Evolutionary conservation across 352 stramenopile genomes (phyloP), one percentile per base, ranked within the genome.

Genomic region (Globisporangium nodosum): DNA sequence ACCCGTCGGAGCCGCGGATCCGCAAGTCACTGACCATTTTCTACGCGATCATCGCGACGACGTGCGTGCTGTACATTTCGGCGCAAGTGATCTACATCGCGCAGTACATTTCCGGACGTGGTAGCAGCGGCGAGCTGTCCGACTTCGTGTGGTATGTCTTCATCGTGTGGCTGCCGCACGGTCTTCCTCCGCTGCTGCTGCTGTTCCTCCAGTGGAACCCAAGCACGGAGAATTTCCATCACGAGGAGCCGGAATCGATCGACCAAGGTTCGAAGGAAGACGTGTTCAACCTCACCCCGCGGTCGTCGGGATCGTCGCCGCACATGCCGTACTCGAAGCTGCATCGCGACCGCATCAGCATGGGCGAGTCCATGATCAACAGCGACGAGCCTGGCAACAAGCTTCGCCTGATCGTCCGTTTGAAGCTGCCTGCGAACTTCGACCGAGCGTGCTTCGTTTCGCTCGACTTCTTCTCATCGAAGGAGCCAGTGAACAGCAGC

Each of bases 61-160:
- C 85, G 5, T 90, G 83, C 47, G 85, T 95, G 47, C 66, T 95
- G 4, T 93, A 92, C 65, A 85, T 95, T 20, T 93, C 85, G 45
- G 81, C 83, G 5, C 83, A 93, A 65, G 81, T 95, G 21, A 95
- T 95, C 42, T 93, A 92, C 68, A 90, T 93, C 46, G 77, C 83
- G 48, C 85, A 92, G 66, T 95, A 93, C 66, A 64, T 90, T 7
- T 88, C 81, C 20, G 72, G 71, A 42, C 71, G 71, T 21, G 75
- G 67, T 12, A 68, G 81, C 31, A 72, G 75, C 49, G 81, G 74
- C 47, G 76, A 90, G 56, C 70, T 93, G 24, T 93, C 83, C 5
- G 83, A 92, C 49, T 68, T 82, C 16, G 77, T 95, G 15, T 95
- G 84, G 83, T 95, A 95, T 58, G 78, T 92, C 57, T 95, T 95